These are phyloP conservation scores for Saccharomyces mikatae DNA, from an alignment of 805 yeast species.

Conservation along the genomic window DNA sequence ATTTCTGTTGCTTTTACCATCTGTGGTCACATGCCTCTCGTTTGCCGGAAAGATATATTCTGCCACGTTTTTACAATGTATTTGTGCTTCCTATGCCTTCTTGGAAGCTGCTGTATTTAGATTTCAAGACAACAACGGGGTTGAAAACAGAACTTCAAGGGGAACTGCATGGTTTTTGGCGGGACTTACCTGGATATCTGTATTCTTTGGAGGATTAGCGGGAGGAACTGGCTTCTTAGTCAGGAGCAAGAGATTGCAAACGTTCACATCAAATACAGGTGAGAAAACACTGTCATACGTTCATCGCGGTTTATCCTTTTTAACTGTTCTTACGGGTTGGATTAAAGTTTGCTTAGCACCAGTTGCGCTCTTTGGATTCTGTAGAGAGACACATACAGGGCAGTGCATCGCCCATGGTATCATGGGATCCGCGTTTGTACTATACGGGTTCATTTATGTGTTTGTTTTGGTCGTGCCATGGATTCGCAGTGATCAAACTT, in stretches of 20 bases:
- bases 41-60: slow-evolving; percentile 44
- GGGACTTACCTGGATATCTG: slow-evolving; percentile 35
- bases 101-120: slow-evolving; percentile 50
- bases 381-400: slow-evolving; percentile 76
- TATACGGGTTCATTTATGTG: slow-evolving; percentile 66
- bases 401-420: slow-evolving; percentile 96
- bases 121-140: slow-evolving; percentile 57
- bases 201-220: slow-evolving; percentile 48
- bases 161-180: slow-evolving; percentile 60
- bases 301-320: slow-evolving; percentile 42
- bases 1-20: slow-evolving; percentile 46
- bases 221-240: slow-evolving; percentile 43
- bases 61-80: slow-evolving; percentile 39
- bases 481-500: slow-evolving; percentile 46
- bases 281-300: slow-evolving; percentile 26
- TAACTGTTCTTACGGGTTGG: slow-evolving; percentile 58
- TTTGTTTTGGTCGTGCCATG: slow-evolving; percentile 67
- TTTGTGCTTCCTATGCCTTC: slow-evolving; percentile 42
- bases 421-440: slow-evolving; percentile 85
- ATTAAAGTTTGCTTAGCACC: slow-evolving; percentile 75
- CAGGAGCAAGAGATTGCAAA: slow-evolving; percentile 29
- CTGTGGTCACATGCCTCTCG: slow-evolving; percentile 45
- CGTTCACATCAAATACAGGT: slow-evolving; percentile 34
- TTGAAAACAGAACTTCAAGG: slow-evolving; percentile 58
- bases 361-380: slow-evolving; percentile 78